phyloP scores from a whole-genome alignment of 306 rosid genomes.

The Amphicarpaea edgeworthii region DNA sequence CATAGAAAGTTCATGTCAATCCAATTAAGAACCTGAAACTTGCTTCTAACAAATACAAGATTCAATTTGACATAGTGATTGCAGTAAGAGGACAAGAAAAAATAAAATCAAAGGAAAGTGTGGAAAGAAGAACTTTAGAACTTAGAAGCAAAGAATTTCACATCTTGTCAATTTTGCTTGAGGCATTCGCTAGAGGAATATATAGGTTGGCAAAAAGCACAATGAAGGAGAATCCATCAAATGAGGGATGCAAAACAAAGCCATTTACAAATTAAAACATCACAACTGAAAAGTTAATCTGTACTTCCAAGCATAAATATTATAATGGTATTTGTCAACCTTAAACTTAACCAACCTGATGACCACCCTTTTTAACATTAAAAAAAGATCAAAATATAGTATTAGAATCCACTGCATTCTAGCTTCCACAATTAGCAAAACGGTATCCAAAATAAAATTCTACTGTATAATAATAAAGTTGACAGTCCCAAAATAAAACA shows the following conservation, averaged over 20 bases:
- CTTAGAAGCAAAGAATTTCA: constrained; percentile 33
- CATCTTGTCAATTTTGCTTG: constrained; percentile 36
- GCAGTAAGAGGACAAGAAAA: constrained; percentile 2
- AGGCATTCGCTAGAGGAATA: constrained; percentile 41
- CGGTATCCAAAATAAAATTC: background rate
- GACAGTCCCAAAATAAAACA: background rate
- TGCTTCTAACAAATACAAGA: constrained; percentile 40
- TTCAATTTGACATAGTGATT: constrained; percentile 48
- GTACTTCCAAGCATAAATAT: constrained; percentile 67
- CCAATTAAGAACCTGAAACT: constrained; percentile 49
- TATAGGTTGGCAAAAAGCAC: constrained; percentile 38
- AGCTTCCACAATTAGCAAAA: constrained; percentile 11
- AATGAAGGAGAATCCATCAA: constrained; percentile 46
- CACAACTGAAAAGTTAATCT: constrained; percentile 66
- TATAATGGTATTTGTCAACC: constrained; percentile 65
- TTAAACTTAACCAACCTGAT: constrained; percentile 56
- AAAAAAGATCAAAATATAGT: background rate
- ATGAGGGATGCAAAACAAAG: constrained; percentile 25
- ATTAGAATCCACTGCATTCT: constrained; percentile 29
- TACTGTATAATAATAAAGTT: background rate
- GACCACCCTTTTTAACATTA: constrained; percentile 43
- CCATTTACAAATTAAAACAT: constrained; percentile 39
- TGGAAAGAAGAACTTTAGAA: constrained; percentile 22
- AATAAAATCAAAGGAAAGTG: constrained; percentile 1
- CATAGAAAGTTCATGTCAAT: constrained; percentile 37